These are phyloP conservation scores for Mariannaea elegans DNA, from an alignment of 2,329 filamentous ascomycete genomes.

Conservation along the genomic window DNA sequence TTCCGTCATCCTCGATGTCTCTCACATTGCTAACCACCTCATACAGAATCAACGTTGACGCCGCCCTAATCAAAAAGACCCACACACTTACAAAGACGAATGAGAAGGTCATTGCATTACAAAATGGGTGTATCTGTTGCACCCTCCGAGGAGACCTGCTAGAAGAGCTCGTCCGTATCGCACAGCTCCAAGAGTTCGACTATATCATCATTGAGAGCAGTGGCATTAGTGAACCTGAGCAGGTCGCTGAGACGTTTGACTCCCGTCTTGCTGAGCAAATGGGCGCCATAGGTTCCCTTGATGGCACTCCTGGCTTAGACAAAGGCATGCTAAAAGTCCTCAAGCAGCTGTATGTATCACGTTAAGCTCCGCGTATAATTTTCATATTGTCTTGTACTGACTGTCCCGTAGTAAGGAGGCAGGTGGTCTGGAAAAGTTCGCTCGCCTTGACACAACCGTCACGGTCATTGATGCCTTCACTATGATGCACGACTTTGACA, in stretches of 20 bases:
- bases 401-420: conserved; percentile 52
- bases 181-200: conserved; percentile 70
- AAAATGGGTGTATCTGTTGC: conserved; percentile 82
- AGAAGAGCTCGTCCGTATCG: conserved; percentile 71
- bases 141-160: conserved; percentile 76
- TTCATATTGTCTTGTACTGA: conserved; percentile 1
- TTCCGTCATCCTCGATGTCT: rapidly evolving
- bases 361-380: rapidly evolving
- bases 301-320: conserved; percentile 44
- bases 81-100: conserved; percentile 66
- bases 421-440: conserved; percentile 72
- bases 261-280: conserved; percentile 61
- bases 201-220: conserved; percentile 78
- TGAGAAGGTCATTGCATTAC: conserved; percentile 73
- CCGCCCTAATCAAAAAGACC: conserved; percentile 64
- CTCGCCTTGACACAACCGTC: conserved; percentile 74
- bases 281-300: conserved; percentile 44
- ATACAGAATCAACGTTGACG: conserved; percentile 69
- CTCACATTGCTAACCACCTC: background rate
- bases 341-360: conserved; percentile 44
- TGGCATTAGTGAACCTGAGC: conserved; percentile 77
- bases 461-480: conserved; percentile 80
- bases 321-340: conserved; percentile 47
- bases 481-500: conserved; percentile 77
- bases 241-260: conserved; percentile 79